Percentiles rank a stretch among this genome's conserved stretches.
Evolutionary conservation across 2,329 filamentous ascomycete genomes (phyloP).

Genomic region (Coleophoma eucalyptorum): DNA sequence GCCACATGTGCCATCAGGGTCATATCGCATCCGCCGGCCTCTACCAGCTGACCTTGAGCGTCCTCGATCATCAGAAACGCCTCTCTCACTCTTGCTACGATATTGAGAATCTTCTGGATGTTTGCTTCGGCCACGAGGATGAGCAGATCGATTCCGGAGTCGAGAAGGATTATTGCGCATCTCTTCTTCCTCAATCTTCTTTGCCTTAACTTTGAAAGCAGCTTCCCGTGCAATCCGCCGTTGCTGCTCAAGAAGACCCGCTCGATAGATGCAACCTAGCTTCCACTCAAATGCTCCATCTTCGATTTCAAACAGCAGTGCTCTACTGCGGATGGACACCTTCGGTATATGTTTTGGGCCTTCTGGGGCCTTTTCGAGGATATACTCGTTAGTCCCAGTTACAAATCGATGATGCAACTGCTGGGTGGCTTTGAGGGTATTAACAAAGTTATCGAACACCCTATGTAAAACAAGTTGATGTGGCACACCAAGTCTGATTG

Average conservation of each 20-base stretch:
- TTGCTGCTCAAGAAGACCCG: conserved; percentile 83
- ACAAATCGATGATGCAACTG: conserved; percentile 93
- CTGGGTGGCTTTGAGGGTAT: conserved; percentile 79
- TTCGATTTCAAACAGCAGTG: conserved; percentile 86
- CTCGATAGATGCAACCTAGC: conserved; percentile 86
- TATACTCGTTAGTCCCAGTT: conserved; percentile 83
- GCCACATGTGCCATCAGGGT: conserved; percentile 71
- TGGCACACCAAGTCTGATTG: conserved; percentile 82
- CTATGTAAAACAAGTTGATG: conserved; percentile 87
- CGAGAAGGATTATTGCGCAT: conserved; percentile 48
- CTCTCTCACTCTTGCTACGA: conserved; percentile 29
- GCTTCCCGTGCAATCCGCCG: conserved; percentile 88
- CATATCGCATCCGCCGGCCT: conserved; percentile 60
- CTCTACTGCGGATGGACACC: conserved; percentile 76
- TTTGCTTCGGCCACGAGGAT: conserved; percentile 25
- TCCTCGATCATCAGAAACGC: conserved; percentile 17
- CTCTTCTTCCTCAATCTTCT: conserved; percentile 74
- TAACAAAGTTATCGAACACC: conserved; percentile 91
- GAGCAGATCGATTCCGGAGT: conserved; percentile 48
- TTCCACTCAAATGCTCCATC: conserved; percentile 98
- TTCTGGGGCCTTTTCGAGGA: conserved; percentile 80
- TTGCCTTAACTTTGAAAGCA: conserved; percentile 82
- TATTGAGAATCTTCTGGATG: conserved; percentile 15
- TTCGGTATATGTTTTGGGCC: conserved; percentile 83
- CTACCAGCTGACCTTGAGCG: conserved; percentile 19